Conservation (phyloP, 805 yeast genomes). For the Candida qinlingensis region DNA sequence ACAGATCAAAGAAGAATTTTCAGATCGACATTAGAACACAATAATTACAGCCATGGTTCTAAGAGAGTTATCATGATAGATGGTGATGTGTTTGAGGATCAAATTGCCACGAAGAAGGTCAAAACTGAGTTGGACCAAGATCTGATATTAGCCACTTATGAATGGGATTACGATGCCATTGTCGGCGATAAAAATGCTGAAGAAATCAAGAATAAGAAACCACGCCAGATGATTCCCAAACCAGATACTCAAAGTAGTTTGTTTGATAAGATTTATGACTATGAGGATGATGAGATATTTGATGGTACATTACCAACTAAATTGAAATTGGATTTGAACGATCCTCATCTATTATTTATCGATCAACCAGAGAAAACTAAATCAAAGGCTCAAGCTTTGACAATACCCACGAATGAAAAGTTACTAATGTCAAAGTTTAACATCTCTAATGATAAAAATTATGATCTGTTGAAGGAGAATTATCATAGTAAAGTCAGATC, state of each 20-base stretch:
- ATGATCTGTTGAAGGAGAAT: slow-evolving; percentile 75
- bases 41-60: slow-evolving; percentile 2
- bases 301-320: slow-evolving; percentile 50
- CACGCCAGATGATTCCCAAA: background rate
- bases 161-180: slow-evolving; percentile 70
- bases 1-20: slow-evolving; percentile 54
- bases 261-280: slow-evolving; percentile 29
- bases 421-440: slow-evolving; percentile 59
- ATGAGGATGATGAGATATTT: slow-evolving; percentile 68
- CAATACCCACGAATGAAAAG: slow-evolving; percentile 50
- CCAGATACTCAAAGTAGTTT: slow-evolving; percentile 3
- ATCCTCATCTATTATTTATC: slow-evolving; percentile 69
- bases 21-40: slow-evolving; percentile 27
- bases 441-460: slow-evolving; percentile 83
- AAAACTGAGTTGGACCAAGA: slow-evolving; percentile 36
- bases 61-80: slow-evolving; percentile 16
- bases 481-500: slow-evolving; percentile 90
- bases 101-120: slow-evolving; percentile 11
- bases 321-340: slow-evolving; percentile 76
- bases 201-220: background rate
- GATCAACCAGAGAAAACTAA: slow-evolving; percentile 30
- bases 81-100: slow-evolving; percentile 11
- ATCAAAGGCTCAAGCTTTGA: slow-evolving; percentile 13
- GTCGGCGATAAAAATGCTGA: slow-evolving; percentile 36
- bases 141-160: slow-evolving; percentile 61